Base-by-base conservation (phyloP, 2,329 filamentous ascomycete species). In the Bipolaris gigantea region DNA sequence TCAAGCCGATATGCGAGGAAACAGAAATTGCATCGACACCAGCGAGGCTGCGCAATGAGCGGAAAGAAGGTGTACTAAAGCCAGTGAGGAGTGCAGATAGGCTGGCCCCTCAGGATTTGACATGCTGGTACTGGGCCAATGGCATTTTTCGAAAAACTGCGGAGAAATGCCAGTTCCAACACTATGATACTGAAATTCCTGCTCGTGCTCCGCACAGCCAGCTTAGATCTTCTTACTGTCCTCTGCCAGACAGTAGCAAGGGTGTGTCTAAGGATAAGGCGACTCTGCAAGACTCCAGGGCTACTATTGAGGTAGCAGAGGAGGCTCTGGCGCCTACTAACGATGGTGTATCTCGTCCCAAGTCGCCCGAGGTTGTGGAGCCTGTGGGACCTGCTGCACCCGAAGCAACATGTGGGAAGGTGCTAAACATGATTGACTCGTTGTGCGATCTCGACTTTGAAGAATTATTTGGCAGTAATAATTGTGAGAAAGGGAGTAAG, bases 51-150 rank as follows among this genome's bases (percentile, higher is more conserved):
- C 27, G 5, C 10, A 13, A 30, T 5, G 27, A 30, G 27, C 27
- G 27, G 9, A 30, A 11, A 30, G 1, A 13, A 10, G 10, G 27
- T 30, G 3, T 3, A 11, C 27, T 13, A 13, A 30, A 30, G 10
- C 10, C 27, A 30, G 27, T 30, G 27, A 23, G 6, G 10, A 50
- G 13, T 9, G 30, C 4, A 23, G 40, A 41, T 15, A 10, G 7
- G n/a, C 5, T 43, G 32, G 21, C 5, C 1, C 41, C 43, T 13
- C 16, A 32, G 5, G 43, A 53, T 5, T 15, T 63, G 16, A 71
- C 66, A 8, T 72, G 69, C 35, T 63, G 39, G 44, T 64, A 49
- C 23, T 73, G 65, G 64, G 52, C 34, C 9, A 32, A 57, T 7
- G 23, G 25, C 2, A 38, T 8, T 1, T 67, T 63, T 35, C 39